These are phyloP conservation scores for Saccharomycopsis babjevae DNA, from an alignment of 805 yeast genomes.

Conservation along the genomic window DNA sequence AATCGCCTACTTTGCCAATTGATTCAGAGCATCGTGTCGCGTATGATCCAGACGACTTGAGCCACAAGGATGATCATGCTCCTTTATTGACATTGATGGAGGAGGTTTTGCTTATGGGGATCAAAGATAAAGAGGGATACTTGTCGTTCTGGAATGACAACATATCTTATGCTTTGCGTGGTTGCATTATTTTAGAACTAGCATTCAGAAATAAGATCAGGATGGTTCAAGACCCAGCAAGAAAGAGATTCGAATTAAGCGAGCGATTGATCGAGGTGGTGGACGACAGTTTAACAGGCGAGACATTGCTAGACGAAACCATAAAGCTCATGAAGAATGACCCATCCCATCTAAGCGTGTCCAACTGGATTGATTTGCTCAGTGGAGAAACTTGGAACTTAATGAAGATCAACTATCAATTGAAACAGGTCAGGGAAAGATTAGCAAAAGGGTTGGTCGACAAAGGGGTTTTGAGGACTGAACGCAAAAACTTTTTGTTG, in stretches of 20 bases:
- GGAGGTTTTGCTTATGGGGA: slow-evolving; percentile 85
- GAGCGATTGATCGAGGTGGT: slow-evolving; percentile 84
- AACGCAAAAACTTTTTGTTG: slow-evolving; percentile 83
- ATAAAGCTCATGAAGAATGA: slow-evolving; percentile 80
- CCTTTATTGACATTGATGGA: slow-evolving; percentile 92
- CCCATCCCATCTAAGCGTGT: slow-evolving; percentile 65
- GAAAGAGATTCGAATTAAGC: slow-evolving; percentile 77
- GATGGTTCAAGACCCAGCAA: slow-evolving; percentile 83
- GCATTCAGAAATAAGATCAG: slow-evolving; percentile 85
- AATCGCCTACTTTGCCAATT: slow-evolving; percentile 11
- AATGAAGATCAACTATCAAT: slow-evolving; percentile 86
- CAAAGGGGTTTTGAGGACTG: slow-evolving; percentile 92
- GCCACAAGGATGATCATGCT: slow-evolving; percentile 27
- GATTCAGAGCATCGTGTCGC: slow-evolving; percentile 57
- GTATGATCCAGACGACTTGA: slow-evolving; percentile 56
- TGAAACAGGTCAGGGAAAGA: slow-evolving; percentile 95
- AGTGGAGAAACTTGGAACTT: slow-evolving; percentile 97
- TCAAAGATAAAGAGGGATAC: slow-evolving; percentile 93
- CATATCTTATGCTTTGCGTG: slow-evolving; percentile 91
- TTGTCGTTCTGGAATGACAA: slow-evolving; percentile 97
- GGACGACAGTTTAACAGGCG: slow-evolving; percentile 85
- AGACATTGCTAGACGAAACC: slow-evolving; percentile 89
- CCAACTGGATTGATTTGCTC: slow-evolving; percentile 87
- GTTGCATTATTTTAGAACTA: slow-evolving; percentile 84
- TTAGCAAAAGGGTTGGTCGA: slow-evolving; percentile 95